Percentiles rank a stretch among this genome's conserved stretches.
These are phyloP conservation scores for Nepenthes mirabilis DNA, from an alignment of 148 eudicot species.

Conservation along the genomic window DNA sequence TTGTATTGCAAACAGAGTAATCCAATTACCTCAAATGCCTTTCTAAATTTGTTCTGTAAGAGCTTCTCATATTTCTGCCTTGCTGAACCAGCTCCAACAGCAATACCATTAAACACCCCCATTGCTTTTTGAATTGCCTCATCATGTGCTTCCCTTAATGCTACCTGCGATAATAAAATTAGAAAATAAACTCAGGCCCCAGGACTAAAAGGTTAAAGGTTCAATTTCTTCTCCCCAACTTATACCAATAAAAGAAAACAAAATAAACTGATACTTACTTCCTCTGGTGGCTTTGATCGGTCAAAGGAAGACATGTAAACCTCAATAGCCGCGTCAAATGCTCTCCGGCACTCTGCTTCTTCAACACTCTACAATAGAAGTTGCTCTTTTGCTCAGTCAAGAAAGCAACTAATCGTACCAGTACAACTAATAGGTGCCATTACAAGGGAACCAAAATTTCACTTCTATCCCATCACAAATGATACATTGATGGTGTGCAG, in stretches of 20 bases:
- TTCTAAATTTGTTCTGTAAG: constrained; percentile 50
- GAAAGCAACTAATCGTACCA: neutral
- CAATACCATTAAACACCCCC: constrained; percentile 59
- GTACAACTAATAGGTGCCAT: no score
- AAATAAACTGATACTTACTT: constrained; percentile 37
- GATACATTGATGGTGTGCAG: no score
- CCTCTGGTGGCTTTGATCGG: constrained; percentile 86
- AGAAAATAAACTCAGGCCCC: constrained; percentile 1
- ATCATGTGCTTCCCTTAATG: constrained; percentile 85
- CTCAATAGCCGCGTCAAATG: constrained; percentile 73
- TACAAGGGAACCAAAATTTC: no score
- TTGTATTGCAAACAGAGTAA: neutral
- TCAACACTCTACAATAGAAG: constrained; percentile 63
- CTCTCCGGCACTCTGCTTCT: constrained; percentile 94
- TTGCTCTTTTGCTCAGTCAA: neutral
- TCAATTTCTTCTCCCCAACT: no score
- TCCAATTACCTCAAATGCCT: constrained; percentile 80
- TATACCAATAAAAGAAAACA: no score
- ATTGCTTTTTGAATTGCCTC: constrained; percentile 57
- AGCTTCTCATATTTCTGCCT: constrained; percentile 84
- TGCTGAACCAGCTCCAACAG: constrained; percentile 71
- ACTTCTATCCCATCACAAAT: no score
- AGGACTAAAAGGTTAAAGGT: no score
- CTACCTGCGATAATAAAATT: constrained; percentile 32
- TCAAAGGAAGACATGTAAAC: constrained; percentile 79